Percentiles rank a stretch among this genome's conserved stretches.
phyloP scores from a whole-genome alignment of 176 grass and related monocot species.

The Saccharum officinarum region DNA sequence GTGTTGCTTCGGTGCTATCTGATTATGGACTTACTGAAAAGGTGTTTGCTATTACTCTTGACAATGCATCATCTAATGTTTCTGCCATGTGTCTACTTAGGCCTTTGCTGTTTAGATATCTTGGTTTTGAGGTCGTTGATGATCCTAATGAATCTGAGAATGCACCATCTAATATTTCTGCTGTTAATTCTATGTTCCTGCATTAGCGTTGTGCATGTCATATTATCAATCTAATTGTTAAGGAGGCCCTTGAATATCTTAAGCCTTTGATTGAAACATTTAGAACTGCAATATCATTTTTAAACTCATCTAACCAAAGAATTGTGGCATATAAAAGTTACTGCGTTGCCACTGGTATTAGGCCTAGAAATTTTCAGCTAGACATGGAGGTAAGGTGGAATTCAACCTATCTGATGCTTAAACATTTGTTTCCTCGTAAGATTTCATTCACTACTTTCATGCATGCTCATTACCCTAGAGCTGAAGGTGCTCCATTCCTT shows the following conservation, averaged over 20 bases:
- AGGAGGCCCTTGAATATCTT: too few relatives aligned
- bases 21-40: background rate
- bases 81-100: background rate
- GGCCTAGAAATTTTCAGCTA: too few relatives aligned
- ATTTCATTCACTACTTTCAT: background rate
- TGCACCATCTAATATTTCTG: background rate
- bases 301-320: too few relatives aligned
- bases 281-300: too few relatives aligned
- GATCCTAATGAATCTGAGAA: background rate
- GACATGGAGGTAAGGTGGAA: too few relatives aligned
- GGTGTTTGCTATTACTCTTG: background rate
- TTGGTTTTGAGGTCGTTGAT: background rate
- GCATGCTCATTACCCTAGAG: background rate
- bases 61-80: background rate
- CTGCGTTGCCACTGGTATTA: too few relatives aligned
- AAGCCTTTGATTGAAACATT: too few relatives aligned
- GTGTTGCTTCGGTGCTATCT: background rate
- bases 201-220: background rate
- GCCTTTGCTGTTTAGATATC: background rate
- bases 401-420: too few relatives aligned
- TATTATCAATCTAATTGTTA: too few relatives aligned
- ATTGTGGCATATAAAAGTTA: too few relatives aligned
- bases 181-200: background rate
- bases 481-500: background rate
- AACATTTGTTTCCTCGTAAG: background rate